Conservation (phyloP, 129 eudicot species). For the Tagetes patula region DNA sequence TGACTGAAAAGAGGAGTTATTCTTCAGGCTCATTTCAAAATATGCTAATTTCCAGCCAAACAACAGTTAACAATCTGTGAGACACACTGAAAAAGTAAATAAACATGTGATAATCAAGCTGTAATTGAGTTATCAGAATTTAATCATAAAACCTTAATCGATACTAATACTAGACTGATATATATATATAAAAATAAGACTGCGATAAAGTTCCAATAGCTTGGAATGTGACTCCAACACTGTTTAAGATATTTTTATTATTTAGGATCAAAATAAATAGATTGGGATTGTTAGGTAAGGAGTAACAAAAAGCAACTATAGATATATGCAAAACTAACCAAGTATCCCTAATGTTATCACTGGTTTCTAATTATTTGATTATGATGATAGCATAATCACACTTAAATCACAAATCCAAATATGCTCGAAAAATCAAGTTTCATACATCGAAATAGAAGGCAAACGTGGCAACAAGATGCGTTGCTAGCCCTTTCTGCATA, state of each 20-base stretch:
- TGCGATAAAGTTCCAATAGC: neutral
- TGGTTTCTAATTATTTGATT: neutral
- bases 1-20: constrained; percentile 19
- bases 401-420: neutral
- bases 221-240: neutral
- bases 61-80: constrained; percentile 9
- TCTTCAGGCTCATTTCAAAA: constrained; percentile 32
- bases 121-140: neutral
- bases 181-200: neutral
- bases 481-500: no score
- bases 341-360: neutral
- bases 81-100: constrained; percentile 16
- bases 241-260: neutral
- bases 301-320: neutral
- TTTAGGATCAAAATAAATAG: neutral
- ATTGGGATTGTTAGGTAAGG: neutral
- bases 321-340: neutral
- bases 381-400: neutral
- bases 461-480: no score
- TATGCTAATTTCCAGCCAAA: constrained; percentile 18
- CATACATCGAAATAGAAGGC: no score
- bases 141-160: neutral
- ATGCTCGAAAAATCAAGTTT: no score
- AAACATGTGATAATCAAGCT: neutral
- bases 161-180: neutral